phyloP scores from a whole-genome alignment of 257 asterid species.

The Solanum rostratum region DNA sequence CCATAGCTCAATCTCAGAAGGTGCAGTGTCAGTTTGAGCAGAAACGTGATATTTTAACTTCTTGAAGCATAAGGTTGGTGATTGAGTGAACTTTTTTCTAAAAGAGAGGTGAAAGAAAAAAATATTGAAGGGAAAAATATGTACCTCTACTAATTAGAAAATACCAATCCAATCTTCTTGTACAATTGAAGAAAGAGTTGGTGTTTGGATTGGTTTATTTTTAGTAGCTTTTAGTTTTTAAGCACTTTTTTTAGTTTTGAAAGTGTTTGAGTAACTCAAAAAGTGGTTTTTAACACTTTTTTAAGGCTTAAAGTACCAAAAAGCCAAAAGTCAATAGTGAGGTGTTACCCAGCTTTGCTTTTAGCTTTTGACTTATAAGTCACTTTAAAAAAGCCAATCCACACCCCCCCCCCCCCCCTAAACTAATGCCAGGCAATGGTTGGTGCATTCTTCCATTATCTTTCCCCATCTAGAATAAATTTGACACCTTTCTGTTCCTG shows the following conservation, averaged over 20 bases:
- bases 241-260: too few relatives aligned
- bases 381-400: too few relatives aligned
- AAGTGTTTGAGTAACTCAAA: too few relatives aligned
- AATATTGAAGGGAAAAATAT: background rate
- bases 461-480: background rate
- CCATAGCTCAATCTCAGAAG: background rate
- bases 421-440: slow-evolving; percentile 39
- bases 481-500: background rate
- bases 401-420: background rate
- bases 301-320: too few relatives aligned
- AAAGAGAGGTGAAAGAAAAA: background rate
- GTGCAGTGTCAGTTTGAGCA: background rate
- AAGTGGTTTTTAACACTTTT: too few relatives aligned
- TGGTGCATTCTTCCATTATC: slow-evolving; percentile 25
- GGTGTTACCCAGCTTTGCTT: too few relatives aligned
- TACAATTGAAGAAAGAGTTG: background rate
- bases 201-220: too few relatives aligned
- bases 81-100: background rate
- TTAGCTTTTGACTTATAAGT: too few relatives aligned
- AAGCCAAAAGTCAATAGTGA: too few relatives aligned
- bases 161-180: background rate
- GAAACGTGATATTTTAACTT: background rate
- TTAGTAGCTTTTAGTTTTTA: too few relatives aligned
- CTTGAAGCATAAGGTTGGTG: background rate
- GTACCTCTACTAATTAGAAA: background rate